phyloP scores from a whole-genome alignment of 306 rosid genomes.

The Sechiopsis laciniata region DNA sequence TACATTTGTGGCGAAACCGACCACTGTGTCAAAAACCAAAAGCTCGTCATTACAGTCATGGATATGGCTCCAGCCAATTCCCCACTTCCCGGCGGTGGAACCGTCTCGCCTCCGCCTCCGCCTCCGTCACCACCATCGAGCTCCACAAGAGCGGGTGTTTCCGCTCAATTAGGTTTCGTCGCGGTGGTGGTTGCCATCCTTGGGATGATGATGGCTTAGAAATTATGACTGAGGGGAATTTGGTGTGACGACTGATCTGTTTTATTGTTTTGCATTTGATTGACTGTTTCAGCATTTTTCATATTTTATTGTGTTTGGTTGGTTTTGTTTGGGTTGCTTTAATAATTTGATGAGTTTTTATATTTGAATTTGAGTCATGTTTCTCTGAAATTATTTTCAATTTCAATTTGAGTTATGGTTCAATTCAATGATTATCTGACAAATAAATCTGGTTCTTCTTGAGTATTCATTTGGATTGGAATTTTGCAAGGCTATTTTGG shows the following conservation, averaged over 20 bases:
- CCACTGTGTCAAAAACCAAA: not conserved
- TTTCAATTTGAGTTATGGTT: not conserved
- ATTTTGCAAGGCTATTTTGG: no score
- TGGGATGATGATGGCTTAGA: constrained; percentile 18
- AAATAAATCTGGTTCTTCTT: no score
- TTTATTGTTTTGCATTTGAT: not conserved
- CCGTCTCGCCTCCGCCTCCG: not conserved
- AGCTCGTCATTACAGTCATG: constrained; percentile 8
- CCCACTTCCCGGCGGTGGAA: not conserved
- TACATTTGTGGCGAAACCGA: not conserved
- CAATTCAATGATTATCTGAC: not conserved
- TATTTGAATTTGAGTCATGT: not conserved
- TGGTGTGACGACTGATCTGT: not conserved
- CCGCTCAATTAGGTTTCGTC: not conserved
- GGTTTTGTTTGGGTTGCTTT: not conserved
- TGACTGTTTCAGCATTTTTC: not conserved
- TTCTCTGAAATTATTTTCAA: not conserved
- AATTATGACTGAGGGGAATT: not conserved
- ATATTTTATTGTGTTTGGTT: not conserved
- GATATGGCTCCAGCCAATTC: constrained; percentile 5
- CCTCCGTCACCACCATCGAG: constrained; percentile 2
- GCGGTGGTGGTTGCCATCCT: constrained; percentile 9
- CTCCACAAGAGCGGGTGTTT: not conserved
- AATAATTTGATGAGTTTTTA: not conserved
- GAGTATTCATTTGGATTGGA: not conserved